These are phyloP conservation scores for Pelargonium myrrhifolium DNA, from an alignment of 441 rosid genomes.

Conservation along the genomic window DNA sequence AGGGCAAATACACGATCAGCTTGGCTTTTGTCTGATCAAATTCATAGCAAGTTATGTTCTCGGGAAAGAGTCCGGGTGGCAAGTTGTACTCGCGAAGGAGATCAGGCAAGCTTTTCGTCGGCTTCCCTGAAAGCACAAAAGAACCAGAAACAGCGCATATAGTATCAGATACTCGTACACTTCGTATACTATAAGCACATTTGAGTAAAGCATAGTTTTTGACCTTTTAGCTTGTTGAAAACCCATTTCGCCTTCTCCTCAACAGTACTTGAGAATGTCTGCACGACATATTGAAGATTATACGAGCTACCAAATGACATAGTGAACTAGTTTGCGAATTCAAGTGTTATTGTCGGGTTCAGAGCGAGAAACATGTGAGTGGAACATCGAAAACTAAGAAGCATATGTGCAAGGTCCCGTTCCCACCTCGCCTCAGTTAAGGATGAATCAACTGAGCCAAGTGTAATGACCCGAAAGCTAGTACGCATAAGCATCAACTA, in stretches of 20 bases:
- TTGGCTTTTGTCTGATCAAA: constrained; percentile 78
- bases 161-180: too few species aligned
- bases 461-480: too few species aligned
- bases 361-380: too few species aligned
- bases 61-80: constrained; percentile 86
- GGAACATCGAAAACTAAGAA: too few species aligned
- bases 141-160: not conserved
- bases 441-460: too few species aligned
- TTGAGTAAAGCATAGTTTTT: not conserved
- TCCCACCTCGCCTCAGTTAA: too few species aligned
- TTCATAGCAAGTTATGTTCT: constrained; percentile 71
- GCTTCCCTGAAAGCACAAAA: not conserved
- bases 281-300: constrained; percentile 12
- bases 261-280: constrained; percentile 73
- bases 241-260: constrained; percentile 95
- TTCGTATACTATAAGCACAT: too few species aligned
- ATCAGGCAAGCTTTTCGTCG: not conserved
- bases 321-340: too few species aligned
- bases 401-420: too few species aligned
- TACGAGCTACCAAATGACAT: not conserved
- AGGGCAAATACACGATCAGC: constrained; percentile 63
- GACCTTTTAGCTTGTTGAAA: constrained; percentile 88
- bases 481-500: too few species aligned
- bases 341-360: too few species aligned
- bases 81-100: constrained; percentile 41